Evolutionary conservation across 345 rosid species (phyloP).

Genomic region (Moricandia moricandioides): DNA sequence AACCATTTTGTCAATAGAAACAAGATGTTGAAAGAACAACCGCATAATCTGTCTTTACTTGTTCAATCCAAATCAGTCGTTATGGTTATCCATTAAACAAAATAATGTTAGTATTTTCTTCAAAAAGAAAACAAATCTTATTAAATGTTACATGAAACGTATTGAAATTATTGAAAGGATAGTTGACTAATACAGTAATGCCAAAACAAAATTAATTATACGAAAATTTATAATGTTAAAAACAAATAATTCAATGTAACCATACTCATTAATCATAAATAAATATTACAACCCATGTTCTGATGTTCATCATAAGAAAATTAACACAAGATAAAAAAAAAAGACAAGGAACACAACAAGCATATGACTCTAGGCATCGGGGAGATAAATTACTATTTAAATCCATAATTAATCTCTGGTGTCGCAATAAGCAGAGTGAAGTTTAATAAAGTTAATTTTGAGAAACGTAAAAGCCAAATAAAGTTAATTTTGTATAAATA

Average conservation of each 20-base stretch:
- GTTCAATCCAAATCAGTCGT: background rate
- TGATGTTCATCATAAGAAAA: background rate
- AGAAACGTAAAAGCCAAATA: background rate
- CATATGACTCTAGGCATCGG: background rate
- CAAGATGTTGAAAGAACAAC: background rate
- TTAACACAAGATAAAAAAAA: background rate
- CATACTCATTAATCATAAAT: background rate
- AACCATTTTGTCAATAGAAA: background rate
- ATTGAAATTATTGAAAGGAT: background rate
- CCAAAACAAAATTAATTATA: background rate
- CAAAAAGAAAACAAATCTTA: background rate
- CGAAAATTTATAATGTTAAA: background rate
- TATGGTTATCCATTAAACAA: background rate
- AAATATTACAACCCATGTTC: background rate
- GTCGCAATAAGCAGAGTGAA: conserved; percentile 7
- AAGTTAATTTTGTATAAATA: background rate
- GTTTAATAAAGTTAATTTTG: background rate
- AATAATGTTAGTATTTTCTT: background rate
- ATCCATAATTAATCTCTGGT: background rate
- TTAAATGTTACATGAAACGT: background rate
- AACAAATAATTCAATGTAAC: background rate
- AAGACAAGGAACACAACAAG: background rate
- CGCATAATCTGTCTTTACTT: background rate
- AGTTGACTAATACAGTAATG: conserved; percentile 17
- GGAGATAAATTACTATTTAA: background rate